phyloP scores from a whole-genome alignment of 1,139 yeast genomes.

The Kodamaea sp. region DNA sequence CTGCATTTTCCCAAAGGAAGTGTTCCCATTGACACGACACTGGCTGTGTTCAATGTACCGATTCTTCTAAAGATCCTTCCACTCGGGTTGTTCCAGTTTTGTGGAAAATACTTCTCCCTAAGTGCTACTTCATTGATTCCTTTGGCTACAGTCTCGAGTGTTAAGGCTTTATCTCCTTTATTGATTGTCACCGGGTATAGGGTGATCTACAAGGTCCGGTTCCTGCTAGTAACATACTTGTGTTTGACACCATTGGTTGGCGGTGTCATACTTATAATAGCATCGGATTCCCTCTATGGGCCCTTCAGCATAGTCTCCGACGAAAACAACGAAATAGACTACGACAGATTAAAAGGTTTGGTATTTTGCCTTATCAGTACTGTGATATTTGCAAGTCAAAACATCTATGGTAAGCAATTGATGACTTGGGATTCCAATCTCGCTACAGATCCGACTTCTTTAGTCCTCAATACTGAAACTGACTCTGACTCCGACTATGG shows the following conservation, averaged over 20 bases:
- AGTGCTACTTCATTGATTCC: conserved; percentile 42
- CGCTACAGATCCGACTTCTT: conserved; percentile 24
- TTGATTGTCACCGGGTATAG: conserved; percentile 39
- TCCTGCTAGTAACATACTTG: conserved; percentile 37
- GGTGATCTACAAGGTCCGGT: conserved; percentile 31
- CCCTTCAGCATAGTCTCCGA: conserved; percentile 13
- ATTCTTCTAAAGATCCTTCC: conserved; percentile 35
- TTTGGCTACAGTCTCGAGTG: conserved; percentile 41
- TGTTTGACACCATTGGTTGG: conserved; percentile 39
- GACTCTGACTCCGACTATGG: neutral
- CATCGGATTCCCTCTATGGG: conserved; percentile 27
- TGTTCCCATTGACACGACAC: conserved; percentile 24
- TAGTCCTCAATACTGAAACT: conserved; percentile 24
- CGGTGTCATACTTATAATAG: conserved; percentile 39
- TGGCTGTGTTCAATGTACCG: conserved; percentile 23
- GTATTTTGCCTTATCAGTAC: conserved; percentile 33
- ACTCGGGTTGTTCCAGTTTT: conserved; percentile 40
- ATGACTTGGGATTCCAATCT: conserved; percentile 34
- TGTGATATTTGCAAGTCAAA: conserved; percentile 41
- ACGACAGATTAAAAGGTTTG: conserved; percentile 30
- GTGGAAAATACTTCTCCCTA: conserved; percentile 39
- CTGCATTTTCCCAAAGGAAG: conserved; percentile 32
- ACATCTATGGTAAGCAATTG: conserved; percentile 44
- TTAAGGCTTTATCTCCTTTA: conserved; percentile 43
- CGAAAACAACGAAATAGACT: conserved; percentile 17